Conservation (phyloP, 2,329 filamentous ascomycete genomes). For the Byssoonygena ceratinophila region DNA sequence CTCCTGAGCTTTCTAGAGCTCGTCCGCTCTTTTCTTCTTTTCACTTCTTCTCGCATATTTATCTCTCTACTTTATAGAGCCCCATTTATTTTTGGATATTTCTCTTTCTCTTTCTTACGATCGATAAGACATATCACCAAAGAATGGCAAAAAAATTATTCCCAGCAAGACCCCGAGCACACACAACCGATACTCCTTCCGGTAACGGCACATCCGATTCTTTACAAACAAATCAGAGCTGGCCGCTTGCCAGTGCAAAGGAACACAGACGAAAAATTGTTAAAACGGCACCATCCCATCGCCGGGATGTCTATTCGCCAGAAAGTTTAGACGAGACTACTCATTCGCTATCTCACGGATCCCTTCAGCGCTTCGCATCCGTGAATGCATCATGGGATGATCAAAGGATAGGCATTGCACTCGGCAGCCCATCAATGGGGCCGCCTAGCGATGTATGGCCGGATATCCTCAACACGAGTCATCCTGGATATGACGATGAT, state of each 20-base stretch:
- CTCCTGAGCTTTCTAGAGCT: conserved; percentile 14
- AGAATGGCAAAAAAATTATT: conserved; percentile 26
- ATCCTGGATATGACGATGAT: background rate
- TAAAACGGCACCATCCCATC: background rate
- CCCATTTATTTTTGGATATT: conserved; percentile 1
- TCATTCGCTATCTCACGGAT: conserved; percentile 2
- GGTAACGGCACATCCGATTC: background rate
- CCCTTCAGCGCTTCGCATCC: conserved; percentile 11
- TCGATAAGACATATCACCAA: background rate
- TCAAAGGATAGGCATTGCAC: conserved; percentile 58
- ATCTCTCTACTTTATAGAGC: conserved; percentile 14
- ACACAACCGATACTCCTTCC: conserved; percentile 15
- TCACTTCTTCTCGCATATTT: conserved; percentile 10
- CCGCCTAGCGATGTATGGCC: background rate
- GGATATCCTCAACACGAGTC: background rate
- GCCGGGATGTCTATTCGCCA: background rate
- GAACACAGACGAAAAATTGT: conserved; percentile 1
- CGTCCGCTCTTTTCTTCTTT: conserved; percentile 5
- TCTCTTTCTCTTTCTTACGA: background rate
- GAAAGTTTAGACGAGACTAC: background rate
- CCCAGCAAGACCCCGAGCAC: conserved; percentile 23
- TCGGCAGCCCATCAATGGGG: conserved; percentile 53
- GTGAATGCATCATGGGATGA: conserved; percentile 25
- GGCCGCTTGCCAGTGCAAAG: background rate
- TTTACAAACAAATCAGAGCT: background rate